These are phyloP conservation scores for Acanthamoeba rhysodes DNA, from an alignment of 208 protist genomes.

Conservation along the genomic window DNA sequence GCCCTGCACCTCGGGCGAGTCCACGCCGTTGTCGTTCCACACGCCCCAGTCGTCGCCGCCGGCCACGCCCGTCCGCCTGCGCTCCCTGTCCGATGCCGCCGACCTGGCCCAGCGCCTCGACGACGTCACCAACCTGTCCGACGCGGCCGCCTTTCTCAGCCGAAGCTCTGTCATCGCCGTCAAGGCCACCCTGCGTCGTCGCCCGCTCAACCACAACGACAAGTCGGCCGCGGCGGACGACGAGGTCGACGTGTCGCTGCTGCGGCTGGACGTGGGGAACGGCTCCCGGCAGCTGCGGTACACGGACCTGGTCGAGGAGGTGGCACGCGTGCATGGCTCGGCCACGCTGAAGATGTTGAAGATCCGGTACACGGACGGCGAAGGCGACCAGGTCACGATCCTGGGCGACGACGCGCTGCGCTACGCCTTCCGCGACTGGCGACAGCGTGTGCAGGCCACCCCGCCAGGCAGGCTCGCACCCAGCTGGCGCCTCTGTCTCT, in stretches of 20 bases:
- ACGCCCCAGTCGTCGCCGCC: background rate
- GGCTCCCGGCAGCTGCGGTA: background rate
- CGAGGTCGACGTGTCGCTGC: background rate
- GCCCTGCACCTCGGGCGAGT: background rate
- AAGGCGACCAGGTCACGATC: background rate
- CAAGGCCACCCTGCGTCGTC: background rate
- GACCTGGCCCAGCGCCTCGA: background rate
- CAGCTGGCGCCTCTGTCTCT: background rate
- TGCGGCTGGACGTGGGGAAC: background rate
- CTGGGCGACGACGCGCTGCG: background rate
- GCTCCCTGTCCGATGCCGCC: background rate
- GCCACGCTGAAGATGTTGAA: background rate
- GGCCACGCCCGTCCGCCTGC: background rate
- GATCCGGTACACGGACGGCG: background rate
- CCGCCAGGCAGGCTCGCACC: background rate
- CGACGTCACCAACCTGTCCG: background rate
- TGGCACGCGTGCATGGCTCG: background rate
- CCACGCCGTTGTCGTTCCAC: background rate
- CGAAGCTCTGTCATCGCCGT: background rate
- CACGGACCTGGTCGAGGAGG: background rate
- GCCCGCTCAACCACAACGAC: background rate
- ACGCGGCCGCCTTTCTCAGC: background rate
- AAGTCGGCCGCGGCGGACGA: background rate
- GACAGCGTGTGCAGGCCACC: background rate
- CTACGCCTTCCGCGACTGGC: background rate